These are phyloP conservation scores for Cymbidium sinense DNA, from an alignment of 106 monocot species.

Conservation along the genomic window DNA sequence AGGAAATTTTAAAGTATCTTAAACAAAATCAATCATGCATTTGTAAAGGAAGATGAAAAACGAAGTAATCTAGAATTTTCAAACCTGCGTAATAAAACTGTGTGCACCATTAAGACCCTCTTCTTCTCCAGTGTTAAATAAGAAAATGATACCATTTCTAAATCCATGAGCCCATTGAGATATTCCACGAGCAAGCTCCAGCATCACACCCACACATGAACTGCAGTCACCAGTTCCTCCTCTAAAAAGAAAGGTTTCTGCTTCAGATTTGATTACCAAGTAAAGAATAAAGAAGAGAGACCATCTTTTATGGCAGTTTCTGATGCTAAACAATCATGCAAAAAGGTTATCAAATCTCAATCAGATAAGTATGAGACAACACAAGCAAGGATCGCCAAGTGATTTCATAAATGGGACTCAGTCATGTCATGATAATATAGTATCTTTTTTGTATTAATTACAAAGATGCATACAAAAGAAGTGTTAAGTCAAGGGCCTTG, in stretches of 20 bases:
- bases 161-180: constrained; percentile 99
- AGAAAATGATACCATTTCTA: constrained; percentile 75
- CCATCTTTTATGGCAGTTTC: background rate
- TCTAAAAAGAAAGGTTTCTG: constrained; percentile 27
- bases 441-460: background rate
- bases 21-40: background rate
- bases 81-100: constrained; percentile 97
- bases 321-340: background rate
- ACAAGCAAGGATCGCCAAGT: background rate
- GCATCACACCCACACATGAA: constrained; percentile 89
- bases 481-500: too few species aligned
- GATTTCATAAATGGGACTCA: background rate
- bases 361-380: background rate
- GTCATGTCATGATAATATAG: background rate
- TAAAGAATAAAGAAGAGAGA: background rate
- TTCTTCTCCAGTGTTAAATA: constrained; percentile 98
- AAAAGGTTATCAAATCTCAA: background rate
- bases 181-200: constrained; percentile 95
- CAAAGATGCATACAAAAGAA: too few species aligned
- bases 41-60: background rate
- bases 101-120: constrained; percentile 97
- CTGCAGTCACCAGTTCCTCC: constrained; percentile 99
- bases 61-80: background rate
- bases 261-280: background rate
- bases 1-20: background rate